These are phyloP conservation scores for Boechera stricta DNA, from an alignment of 345 rosid genomes.

Conservation along the genomic window DNA sequence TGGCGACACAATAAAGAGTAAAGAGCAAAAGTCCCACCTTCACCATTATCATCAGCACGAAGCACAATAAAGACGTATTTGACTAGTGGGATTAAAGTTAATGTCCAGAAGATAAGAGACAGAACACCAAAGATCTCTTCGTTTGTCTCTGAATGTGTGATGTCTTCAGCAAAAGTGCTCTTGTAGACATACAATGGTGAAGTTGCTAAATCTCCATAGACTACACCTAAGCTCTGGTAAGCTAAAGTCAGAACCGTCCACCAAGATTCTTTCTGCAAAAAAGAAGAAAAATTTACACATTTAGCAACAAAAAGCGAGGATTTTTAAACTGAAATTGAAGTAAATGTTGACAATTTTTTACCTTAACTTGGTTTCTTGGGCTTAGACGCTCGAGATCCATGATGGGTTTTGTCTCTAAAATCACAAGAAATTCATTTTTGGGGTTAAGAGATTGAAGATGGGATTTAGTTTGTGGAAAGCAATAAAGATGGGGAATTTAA, in stretches of 20 bases:
- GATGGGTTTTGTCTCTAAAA: conserved; percentile 35
- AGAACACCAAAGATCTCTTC: conserved; percentile 92
- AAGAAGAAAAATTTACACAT: background rate
- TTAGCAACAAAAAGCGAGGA: conserved; percentile 18
- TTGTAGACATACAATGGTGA: conserved; percentile 87
- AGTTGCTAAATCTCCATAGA: conserved; percentile 87
- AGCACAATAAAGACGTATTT: conserved; percentile 85
- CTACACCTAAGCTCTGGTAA: conserved; percentile 87
- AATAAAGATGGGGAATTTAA: conserved; percentile 12
- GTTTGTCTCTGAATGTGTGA: conserved; percentile 76
- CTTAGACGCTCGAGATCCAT: conserved; percentile 74
- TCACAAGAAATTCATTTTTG: conserved; percentile 27
- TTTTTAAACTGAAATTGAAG: conserved; percentile 10
- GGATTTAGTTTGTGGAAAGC: conserved; percentile 22
- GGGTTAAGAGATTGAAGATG: conserved; percentile 18
- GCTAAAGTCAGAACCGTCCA: conserved; percentile 76
- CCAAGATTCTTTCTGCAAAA: conserved; percentile 77
- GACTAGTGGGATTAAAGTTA: conserved; percentile 70
- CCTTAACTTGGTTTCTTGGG: conserved; percentile 62
- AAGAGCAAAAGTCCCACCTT: conserved; percentile 90
- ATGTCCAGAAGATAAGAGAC: conserved; percentile 84
- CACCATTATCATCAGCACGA: conserved; percentile 89
- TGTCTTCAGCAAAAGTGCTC: conserved; percentile 88
- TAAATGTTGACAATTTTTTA: conserved; percentile 19
- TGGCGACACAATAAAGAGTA: conserved; percentile 80